Evolutionary conservation across 1,284 basidiomycete genomes (phyloP).

Genomic region (Chalciporus sp.): DNA sequence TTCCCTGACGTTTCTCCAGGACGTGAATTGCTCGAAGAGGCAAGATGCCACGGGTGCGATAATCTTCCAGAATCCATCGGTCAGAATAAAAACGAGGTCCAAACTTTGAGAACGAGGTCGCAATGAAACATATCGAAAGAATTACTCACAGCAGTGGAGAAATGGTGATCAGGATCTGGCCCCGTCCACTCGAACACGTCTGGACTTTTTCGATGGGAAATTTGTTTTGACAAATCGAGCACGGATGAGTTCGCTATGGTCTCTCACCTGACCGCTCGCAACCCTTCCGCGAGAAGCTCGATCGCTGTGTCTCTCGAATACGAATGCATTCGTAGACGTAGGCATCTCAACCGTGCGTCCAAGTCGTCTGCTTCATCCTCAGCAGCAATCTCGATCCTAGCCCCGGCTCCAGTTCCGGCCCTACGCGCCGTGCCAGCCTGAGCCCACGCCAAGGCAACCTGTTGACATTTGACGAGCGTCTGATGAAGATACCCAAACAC

Average conservation of each 20-base stretch:
- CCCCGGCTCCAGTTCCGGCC: no score
- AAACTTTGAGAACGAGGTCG: neutral
- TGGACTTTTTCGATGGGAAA: conserved; percentile 38
- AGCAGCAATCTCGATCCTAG: no score
- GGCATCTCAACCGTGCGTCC: conserved; percentile 32
- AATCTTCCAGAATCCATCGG: conserved; percentile 39
- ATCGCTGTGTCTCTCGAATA: conserved; percentile 41
- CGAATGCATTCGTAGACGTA: conserved; percentile 47
- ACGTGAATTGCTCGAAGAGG: conserved; percentile 46
- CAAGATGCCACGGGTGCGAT: conserved; percentile 45
- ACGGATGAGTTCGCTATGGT: no score
- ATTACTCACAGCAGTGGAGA: conserved; percentile 54
- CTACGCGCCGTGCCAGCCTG: neutral
- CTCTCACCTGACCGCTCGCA: conserved; percentile 45
- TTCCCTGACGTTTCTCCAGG: conserved; percentile 47
- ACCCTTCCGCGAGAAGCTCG: conserved; percentile 41
- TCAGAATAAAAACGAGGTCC: neutral
- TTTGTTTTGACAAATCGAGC: no score
- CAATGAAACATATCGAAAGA: neutral
- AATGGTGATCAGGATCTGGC: conserved; percentile 60
- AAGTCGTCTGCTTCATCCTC: neutral
- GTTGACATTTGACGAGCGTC: conserved; percentile 12
- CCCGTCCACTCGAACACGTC: conserved; percentile 55
- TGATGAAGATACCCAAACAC: conserved; percentile 12
- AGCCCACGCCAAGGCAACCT: neutral